Conservation (phyloP, 2,329 filamentous ascomycete species). For the Falciphora oryzae region DNA sequence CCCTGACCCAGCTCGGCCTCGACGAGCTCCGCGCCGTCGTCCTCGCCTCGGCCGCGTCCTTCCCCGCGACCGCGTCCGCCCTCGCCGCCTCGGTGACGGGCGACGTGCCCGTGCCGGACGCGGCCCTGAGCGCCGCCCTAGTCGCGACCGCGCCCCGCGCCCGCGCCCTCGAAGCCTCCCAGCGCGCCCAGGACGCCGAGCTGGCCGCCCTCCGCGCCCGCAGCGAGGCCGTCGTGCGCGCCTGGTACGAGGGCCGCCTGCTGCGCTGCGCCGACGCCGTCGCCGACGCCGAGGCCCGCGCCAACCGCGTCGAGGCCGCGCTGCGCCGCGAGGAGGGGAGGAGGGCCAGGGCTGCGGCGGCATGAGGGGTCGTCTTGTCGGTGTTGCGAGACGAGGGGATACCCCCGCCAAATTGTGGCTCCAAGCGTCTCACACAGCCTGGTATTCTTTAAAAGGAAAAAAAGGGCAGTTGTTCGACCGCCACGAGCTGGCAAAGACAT, state of each 20-base stretch:
- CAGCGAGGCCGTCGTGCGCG: slow-evolving; percentile 57
- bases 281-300: slow-evolving; percentile 63
- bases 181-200: slow-evolving; percentile 56
- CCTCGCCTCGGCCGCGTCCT: slow-evolving; percentile 50
- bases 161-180: slow-evolving; percentile 52
- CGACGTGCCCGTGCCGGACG: slow-evolving; percentile 51
- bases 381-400: background rate
- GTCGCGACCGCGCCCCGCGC: slow-evolving; percentile 55
- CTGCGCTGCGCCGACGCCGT: slow-evolving; percentile 63
- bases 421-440: too few relatives aligned
- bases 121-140: slow-evolving; percentile 48
- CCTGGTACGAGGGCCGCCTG: slow-evolving; percentile 70
- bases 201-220: slow-evolving; percentile 57
- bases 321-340: slow-evolving; percentile 56
- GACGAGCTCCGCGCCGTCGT: slow-evolving; percentile 49
- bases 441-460: too few relatives aligned
- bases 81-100: slow-evolving; percentile 44
- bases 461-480: too few relatives aligned
- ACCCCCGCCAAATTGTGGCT: background rate
- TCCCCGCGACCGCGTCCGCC: slow-evolving; percentile 49
- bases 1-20: slow-evolving; percentile 45
- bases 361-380: background rate
- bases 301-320: slow-evolving; percentile 59
- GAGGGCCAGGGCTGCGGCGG: slow-evolving; percentile 30
- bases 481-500: too few relatives aligned